These are phyloP conservation scores for Sutorius eximius DNA, from an alignment of 1,284 basidiomycete genomes.

Conservation along the genomic window DNA sequence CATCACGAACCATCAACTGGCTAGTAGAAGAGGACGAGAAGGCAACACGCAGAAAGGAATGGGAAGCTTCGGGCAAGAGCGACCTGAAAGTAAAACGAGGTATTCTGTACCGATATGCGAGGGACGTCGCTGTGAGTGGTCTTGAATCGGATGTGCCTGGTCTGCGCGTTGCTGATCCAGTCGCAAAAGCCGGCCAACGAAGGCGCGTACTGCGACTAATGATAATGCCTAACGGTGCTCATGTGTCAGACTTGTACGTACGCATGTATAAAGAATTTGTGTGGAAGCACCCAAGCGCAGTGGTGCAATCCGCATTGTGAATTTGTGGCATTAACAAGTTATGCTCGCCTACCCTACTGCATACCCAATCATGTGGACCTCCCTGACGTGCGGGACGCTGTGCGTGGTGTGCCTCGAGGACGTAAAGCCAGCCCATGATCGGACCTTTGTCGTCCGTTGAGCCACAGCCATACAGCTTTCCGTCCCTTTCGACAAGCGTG, in stretches of 20 bases:
- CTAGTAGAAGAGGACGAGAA: constrained; percentile 82
- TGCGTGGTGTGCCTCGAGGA: constrained; percentile 83
- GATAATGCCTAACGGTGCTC: not conserved
- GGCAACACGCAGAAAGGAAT: constrained; percentile 64
- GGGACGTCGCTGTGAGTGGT: constrained; percentile 73
- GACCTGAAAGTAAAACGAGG: constrained; percentile 72
- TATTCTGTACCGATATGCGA: constrained; percentile 71
- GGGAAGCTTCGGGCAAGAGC: constrained; percentile 65
- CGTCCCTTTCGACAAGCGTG: constrained; percentile 67
- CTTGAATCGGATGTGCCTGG: not conserved
- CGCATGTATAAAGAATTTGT: constrained; percentile 1
- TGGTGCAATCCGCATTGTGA: not conserved
- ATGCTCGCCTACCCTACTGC: no score
- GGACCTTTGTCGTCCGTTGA: constrained; percentile 94
- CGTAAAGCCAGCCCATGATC: constrained; percentile 92
- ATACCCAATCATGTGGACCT: no score
- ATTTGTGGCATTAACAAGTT: not conserved
- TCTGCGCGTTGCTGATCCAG: constrained; percentile 10
- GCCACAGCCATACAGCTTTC: constrained; percentile 85
- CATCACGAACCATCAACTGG: constrained; percentile 79
- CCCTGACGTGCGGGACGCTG: constrained; percentile 39
- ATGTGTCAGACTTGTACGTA: not conserved
- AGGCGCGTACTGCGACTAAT: constrained; percentile 73
- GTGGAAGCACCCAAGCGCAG: not conserved
- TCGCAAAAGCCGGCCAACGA: constrained; percentile 62